Evolutionary conservation across 1,284 basidiomycete genomes (phyloP).

Genomic region (Pholiota adiposa): DNA sequence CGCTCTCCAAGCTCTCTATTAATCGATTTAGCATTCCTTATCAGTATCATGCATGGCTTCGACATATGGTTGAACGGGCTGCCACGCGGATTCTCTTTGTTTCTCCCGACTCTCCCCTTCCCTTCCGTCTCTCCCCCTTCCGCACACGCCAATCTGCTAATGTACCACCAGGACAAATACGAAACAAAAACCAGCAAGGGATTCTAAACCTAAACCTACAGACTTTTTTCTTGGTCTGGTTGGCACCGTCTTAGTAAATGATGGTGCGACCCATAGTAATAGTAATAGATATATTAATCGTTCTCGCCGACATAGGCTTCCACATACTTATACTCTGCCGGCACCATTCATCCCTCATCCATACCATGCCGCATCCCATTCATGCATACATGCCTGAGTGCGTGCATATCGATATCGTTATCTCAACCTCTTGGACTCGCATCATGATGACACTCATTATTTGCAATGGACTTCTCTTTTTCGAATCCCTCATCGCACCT

Average conservation of each 20-base stretch:
- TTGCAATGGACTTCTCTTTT: background rate
- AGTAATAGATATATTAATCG: constrained; percentile 1
- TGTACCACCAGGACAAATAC: background rate
- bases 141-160: background rate
- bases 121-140: background rate
- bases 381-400: background rate
- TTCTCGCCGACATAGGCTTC: background rate
- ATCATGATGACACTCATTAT: no score
- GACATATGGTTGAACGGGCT: no score
- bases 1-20: background rate
- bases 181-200: background rate
- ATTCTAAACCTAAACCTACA: background rate
- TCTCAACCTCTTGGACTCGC: no score
- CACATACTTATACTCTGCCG: background rate
- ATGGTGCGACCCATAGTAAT: background rate
- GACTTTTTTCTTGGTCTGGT: background rate
- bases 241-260: no score
- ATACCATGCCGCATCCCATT: background rate
- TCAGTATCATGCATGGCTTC: background rate
- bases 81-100: no score
- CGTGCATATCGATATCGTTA: background rate
- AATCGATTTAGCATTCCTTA: background rate
- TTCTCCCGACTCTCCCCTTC: background rate
- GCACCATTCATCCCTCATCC: background rate
- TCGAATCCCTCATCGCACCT: no score